Base-by-base conservation (phyloP, 2,329 filamentous ascomycete species). In the Aspergillus latus region DNA sequence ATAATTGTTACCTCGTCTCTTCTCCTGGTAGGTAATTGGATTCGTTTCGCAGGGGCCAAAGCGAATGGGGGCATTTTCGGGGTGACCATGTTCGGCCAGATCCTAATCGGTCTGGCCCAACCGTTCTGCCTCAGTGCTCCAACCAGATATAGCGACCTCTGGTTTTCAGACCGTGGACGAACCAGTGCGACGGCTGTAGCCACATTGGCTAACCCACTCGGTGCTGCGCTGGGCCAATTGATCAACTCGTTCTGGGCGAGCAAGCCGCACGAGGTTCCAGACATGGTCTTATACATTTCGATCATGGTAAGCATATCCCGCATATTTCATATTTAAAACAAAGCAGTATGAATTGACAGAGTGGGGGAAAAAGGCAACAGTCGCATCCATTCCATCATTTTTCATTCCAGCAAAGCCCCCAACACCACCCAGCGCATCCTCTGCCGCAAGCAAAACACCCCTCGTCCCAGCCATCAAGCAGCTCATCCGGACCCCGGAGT, bases 61-160 rank as follows among this genome's bases (percentile, higher is more conserved):
- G 78, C 76, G 42, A 75, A 73, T 64, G 76, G 84, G 26, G 89
- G 88, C 49, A 81, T 79, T 63, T 95, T 89, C 68, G 86, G 86
- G 42, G 81, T 89, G 44, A 87, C 91, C 59, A 90, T 97, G 88
- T 87, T 95, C 64, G 93, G 93, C 4, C 93, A 97, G 76, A 88
- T 97, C 70, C 72, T 99, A 58, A 91, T 89, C 51, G 94, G 93
- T 0, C 81, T 97, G 39, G 87, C 91, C 0, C 94, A 99, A 70
- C 92, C 94, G 0, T 97, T 97, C 72, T 90, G 96, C 10, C 84
- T 97, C 8, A 86, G 88, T 5, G 91, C 93, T 0, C 93, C 94
- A 0, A 93, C 94, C 0, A 82, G 90, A 59, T 99, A 96, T 74
- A 94, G 90, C 52, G 92, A 97, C 70, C 78, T 96, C 58, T 97